These are phyloP conservation scores for Asterophora parasitica DNA, from an alignment of 768 basidiomycete genomes.

Conservation along the genomic window DNA sequence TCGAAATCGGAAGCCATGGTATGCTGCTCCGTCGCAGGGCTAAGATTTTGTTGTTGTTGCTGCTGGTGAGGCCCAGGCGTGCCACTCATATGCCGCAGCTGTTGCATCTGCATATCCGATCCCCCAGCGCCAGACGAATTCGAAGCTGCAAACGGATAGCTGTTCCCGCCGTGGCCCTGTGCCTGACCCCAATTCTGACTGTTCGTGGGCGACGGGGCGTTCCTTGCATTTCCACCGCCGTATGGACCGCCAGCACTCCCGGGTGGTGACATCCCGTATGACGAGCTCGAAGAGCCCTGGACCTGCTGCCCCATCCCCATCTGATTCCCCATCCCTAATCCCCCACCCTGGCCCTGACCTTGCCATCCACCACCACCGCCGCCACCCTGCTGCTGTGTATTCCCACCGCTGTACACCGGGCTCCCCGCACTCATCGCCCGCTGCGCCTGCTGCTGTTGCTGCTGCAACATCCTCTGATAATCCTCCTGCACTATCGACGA, in stretches of 20 bases:
- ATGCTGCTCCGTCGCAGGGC: conserved; percentile 32
- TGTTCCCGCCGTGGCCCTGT: conserved; percentile 19
- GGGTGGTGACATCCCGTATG: conserved; percentile 41
- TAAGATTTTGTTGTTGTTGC: conserved; percentile 28
- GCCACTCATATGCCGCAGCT: conserved; percentile 46
- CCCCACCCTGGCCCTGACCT: conserved; percentile 21
- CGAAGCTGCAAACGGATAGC: conserved; percentile 36
- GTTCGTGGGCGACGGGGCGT: conserved; percentile 28
- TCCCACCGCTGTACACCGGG: conserved; percentile 25
- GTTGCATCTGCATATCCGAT: conserved; percentile 21
- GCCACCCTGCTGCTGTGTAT: conserved; percentile 21
- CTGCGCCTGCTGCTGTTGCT: conserved; percentile 28
- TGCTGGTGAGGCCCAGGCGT: conserved; percentile 45
- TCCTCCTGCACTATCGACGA: conserved; percentile 45
- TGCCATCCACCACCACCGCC: conserved; percentile 14
- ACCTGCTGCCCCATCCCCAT: conserved; percentile 24
- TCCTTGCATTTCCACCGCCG: conserved; percentile 16
- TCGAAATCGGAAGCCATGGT: conserved; percentile 46
- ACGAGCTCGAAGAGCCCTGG: conserved; percentile 15
- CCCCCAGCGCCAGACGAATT: conserved; percentile 27
- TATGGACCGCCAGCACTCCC: conserved; percentile 27
- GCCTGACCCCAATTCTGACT: conserved; percentile 25
- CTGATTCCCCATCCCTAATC: conserved; percentile 23
- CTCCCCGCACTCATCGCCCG: conserved; percentile 31
- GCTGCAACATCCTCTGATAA: conserved; percentile 50